These are phyloP conservation scores for Phytophthora ohioensis DNA, from an alignment of 352 stramenopile genomes.

Conservation along the genomic window DNA sequence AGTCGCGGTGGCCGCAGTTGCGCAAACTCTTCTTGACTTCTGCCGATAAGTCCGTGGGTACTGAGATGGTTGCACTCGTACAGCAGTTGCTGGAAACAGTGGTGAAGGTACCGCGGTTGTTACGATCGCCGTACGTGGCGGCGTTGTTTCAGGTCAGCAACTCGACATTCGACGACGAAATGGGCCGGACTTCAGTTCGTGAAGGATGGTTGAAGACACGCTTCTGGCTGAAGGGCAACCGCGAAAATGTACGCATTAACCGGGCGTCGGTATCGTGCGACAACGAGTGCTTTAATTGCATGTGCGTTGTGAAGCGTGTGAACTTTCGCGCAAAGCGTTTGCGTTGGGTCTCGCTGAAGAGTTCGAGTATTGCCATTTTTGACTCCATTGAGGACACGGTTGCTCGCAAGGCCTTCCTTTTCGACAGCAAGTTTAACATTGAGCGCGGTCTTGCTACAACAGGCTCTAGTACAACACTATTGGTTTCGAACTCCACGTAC, in stretches of 20 bases:
- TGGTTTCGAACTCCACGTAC: constrained; percentile 86
- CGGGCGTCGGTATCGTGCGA: constrained; percentile 78
- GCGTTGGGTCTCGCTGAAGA: constrained; percentile 86
- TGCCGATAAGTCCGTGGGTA: constrained; percentile 72
- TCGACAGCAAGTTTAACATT: constrained; percentile 86
- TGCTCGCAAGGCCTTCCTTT: constrained; percentile 76
- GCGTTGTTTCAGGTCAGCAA: constrained; percentile 88
- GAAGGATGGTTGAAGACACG: constrained; percentile 88
- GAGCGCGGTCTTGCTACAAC: constrained; percentile 81
- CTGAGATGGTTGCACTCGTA: constrained; percentile 82
- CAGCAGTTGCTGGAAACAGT: constrained; percentile 79
- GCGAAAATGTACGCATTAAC: constrained; percentile 88
- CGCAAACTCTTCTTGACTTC: constrained; percentile 85
- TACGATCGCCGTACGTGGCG: constrained; percentile 75
- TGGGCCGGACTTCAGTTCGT: constrained; percentile 78
- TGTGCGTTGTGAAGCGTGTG: constrained; percentile 88
- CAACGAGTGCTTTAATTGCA: constrained; percentile 92
- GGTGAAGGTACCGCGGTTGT: constrained; percentile 66
- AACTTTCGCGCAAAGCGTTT: constrained; percentile 86
- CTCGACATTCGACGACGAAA: constrained; percentile 87
- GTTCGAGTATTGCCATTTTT: constrained; percentile 83
- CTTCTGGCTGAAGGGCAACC: constrained; percentile 87
- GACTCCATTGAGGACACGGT: constrained; percentile 78
- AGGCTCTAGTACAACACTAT: constrained; percentile 77
- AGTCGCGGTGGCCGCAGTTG: constrained; percentile 68